Evolutionary conservation across 75 land plant species (phyloP).

Genomic region (Azolla pinnata): DNA sequence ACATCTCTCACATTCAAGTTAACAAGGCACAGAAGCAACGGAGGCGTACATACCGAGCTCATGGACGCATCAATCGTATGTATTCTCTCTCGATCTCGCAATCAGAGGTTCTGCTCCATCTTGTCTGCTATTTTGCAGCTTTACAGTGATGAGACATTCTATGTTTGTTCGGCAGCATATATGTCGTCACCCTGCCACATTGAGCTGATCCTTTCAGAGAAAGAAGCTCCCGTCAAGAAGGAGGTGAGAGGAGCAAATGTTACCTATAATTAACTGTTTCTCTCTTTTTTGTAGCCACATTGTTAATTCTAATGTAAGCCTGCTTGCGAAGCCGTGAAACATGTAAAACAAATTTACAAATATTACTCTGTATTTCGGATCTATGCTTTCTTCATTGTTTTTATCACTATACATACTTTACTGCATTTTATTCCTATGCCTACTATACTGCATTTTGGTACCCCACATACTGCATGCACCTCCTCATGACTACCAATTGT

Average conservation of each 20-base stretch:
- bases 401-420: too few species aligned
- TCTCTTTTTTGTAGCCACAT: neutral
- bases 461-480: neutral
- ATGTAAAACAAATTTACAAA: too few species aligned
- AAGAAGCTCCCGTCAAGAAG: slow-evolving; percentile 80
- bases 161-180: slow-evolving; percentile 54
- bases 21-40: slow-evolving; percentile 92
- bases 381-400: too few species aligned
- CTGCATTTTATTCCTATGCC: too few species aligned
- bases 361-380: too few species aligned
- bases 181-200: slow-evolving; percentile 98
- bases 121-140: too few species aligned
- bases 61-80: slow-evolving; percentile 90
- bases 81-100: slow-evolving; percentile 8
- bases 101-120: too few species aligned
- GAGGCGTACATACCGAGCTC: slow-evolving; percentile 89
- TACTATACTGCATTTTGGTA: neutral
- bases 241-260: slow-evolving; percentile 45
- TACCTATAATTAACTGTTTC: neutral
- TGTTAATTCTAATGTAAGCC: too few species aligned
- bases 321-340: too few species aligned
- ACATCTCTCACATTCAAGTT: slow-evolving; percentile 81
- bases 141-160: too few species aligned
- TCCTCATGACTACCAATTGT: neutral
- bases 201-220: slow-evolving; percentile 82